Conservation (phyloP, 257 asterid species). For the Euphrasia confusa region DNA sequence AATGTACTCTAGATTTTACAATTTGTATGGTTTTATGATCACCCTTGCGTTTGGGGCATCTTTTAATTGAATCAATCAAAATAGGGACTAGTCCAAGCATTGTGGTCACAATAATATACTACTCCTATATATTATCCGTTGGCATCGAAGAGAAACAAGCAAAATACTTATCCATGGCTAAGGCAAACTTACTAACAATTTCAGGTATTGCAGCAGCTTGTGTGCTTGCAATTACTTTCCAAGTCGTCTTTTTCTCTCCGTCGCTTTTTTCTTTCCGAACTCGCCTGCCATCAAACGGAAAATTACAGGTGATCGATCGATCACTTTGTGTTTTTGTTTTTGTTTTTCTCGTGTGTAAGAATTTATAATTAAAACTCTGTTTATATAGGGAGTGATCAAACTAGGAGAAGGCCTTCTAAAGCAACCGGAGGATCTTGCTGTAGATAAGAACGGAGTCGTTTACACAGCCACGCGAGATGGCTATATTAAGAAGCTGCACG, state of each 20-base stretch:
- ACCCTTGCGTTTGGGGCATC: too few species aligned
- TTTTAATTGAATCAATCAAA: background rate
- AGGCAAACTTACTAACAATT: constrained; percentile 17
- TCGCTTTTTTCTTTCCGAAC: constrained; percentile 6
- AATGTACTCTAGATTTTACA: too few species aligned
- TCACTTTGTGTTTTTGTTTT: too few species aligned
- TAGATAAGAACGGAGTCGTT: constrained; percentile 42
- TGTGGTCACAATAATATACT: background rate
- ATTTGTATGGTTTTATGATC: too few species aligned
- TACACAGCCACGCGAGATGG: constrained; percentile 72
- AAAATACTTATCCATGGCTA: constrained; percentile 10
- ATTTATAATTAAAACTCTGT: background rate
- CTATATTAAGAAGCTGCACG: constrained; percentile 44
- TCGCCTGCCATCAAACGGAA: constrained; percentile 35
- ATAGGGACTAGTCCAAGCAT: background rate
- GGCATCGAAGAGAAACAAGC: background rate
- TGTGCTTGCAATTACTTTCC: constrained; percentile 35
- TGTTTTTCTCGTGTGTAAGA: background rate
- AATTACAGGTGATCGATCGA: constrained; percentile 42
- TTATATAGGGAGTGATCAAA: constrained; percentile 43
- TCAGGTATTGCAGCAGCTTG: constrained; percentile 25
- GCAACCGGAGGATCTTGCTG: constrained; percentile 52
- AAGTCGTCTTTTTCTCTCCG: constrained; percentile 30
- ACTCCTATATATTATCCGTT: too few species aligned
- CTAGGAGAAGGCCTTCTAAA: constrained; percentile 59